Evolutionary conservation across 169 alveolate species (phyloP).

Genomic region (Plasmodium reichenowi): DNA sequence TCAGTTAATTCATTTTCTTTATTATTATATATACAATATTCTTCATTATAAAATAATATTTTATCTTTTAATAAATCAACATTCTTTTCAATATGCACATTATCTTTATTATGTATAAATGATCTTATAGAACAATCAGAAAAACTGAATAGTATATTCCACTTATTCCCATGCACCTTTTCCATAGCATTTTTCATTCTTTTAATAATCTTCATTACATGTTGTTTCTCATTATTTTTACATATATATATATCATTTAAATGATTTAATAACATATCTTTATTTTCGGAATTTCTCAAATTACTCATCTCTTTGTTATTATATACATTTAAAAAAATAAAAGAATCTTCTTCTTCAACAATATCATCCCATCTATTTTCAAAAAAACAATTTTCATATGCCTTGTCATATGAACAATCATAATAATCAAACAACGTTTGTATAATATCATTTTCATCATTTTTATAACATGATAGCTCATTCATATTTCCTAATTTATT

Average conservation of each 20-base stretch:
- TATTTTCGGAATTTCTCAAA: conserved; percentile 10
- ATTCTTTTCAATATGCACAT: not conserved
- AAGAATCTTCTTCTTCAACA: conserved; percentile 1
- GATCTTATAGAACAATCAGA: conserved; percentile 46
- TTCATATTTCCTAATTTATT: not conserved
- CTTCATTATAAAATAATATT: conserved; percentile 19
- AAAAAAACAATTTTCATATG: conserved; percentile 4
- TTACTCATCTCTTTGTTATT: not conserved
- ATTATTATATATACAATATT: not conserved
- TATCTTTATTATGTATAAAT: conserved; percentile 16
- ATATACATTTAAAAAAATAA: not conserved
- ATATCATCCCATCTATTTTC: conserved; percentile 4
- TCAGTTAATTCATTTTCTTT: not conserved
- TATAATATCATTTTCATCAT: conserved; percentile 1
- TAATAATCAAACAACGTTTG: conserved; percentile 3
- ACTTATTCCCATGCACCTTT: conserved; percentile 19
- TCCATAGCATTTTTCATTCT: conserved; percentile 23
- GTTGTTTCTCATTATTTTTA: conserved; percentile 16
- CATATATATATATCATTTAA: conserved; percentile 40
- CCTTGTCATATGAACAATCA: not conserved
- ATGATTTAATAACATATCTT: conserved; percentile 9
- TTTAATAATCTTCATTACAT: conserved; percentile 15
- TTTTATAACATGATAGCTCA: not conserved
- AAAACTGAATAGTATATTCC: conserved; percentile 40
- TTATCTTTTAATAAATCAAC: not conserved